Evolutionary conservation across 1,139 yeast species (phyloP).

Genomic region (Meyerozyma sp.): DNA sequence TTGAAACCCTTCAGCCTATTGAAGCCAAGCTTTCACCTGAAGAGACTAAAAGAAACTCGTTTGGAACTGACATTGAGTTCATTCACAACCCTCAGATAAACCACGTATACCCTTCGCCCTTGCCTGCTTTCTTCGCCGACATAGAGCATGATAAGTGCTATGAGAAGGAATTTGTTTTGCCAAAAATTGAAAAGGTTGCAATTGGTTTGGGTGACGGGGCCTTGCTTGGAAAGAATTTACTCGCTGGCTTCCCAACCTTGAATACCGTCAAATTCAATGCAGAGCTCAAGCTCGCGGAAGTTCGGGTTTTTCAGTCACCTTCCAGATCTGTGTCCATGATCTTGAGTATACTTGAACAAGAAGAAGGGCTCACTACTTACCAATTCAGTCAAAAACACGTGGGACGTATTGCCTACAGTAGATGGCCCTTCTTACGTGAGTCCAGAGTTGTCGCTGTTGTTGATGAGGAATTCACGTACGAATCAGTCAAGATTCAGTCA

Average conservation of each 20-base stretch:
- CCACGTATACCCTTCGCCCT: slow-evolving; percentile 66
- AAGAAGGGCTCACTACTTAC: slow-evolving; percentile 42
- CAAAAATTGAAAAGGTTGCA: slow-evolving; percentile 43
- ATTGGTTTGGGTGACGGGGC: slow-evolving; percentile 69
- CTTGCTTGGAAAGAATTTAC: slow-evolving; percentile 57
- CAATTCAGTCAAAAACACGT: slow-evolving; percentile 59
- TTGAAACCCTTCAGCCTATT: slow-evolving; percentile 64
- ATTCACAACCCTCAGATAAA: slow-evolving; percentile 74
- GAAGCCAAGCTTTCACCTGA: slow-evolving; percentile 59
- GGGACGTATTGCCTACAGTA: slow-evolving; percentile 61
- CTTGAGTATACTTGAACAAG: slow-evolving; percentile 50
- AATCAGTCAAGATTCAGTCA: slow-evolving; percentile 26
- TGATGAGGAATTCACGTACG: slow-evolving; percentile 50
- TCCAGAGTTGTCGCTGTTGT: slow-evolving; percentile 63
- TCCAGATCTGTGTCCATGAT: slow-evolving; percentile 80
- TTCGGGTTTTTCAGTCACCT: slow-evolving; percentile 79
- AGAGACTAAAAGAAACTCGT: slow-evolving; percentile 67
- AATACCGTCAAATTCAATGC: slow-evolving; percentile 58
- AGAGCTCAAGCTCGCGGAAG: slow-evolving; percentile 49
- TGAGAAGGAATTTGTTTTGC: slow-evolving; percentile 51
- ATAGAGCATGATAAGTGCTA: slow-evolving; percentile 73
- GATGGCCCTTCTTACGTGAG: slow-evolving; percentile 89
- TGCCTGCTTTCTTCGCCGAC: slow-evolving; percentile 74
- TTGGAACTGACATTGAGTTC: slow-evolving; percentile 67
- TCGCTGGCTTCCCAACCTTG: slow-evolving; percentile 90